Evolutionary conservation across 495 filamentous ascomycete species (phyloP).

Genomic region (Usnea hakonensis): DNA sequence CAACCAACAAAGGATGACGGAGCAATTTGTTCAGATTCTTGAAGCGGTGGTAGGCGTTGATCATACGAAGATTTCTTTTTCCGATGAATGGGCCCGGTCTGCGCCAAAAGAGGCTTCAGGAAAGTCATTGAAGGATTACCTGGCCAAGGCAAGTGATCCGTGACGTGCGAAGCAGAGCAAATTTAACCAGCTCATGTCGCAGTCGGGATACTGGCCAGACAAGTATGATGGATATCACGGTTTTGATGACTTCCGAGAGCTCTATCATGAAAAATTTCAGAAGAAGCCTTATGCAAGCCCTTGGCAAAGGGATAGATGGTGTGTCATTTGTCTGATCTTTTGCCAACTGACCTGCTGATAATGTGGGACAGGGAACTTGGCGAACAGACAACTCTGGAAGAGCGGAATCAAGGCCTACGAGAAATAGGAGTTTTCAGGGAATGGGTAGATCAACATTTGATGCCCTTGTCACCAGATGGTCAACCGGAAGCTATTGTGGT

Average conservation of each 20-base stretch:
- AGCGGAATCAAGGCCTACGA: too few relatives aligned
- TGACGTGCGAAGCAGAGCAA: neutral
- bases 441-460: too few relatives aligned
- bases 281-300: constrained; percentile 20
- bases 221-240: constrained; percentile 27
- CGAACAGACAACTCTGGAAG: too few relatives aligned
- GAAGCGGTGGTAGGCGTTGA: neutral
- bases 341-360: too few relatives aligned
- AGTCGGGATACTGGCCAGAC: too few relatives aligned
- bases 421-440: too few relatives aligned
- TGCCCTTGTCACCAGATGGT: too few relatives aligned
- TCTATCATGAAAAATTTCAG: constrained; percentile 16
- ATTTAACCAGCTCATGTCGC: constrained; percentile 1
- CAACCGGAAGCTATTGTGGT: too few relatives aligned
- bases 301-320: too few relatives aligned
- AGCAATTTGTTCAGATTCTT: neutral
- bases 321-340: too few relatives aligned
- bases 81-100: neutral
- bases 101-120: constrained; percentile 13
- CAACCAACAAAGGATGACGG: neutral
- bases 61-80: neutral
- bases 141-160: neutral
- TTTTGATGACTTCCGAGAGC: constrained; percentile 23
- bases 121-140: neutral
- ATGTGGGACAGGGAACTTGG: too few relatives aligned